Conservation (phyloP, 208 protist genomes). For the Leishmania mexicana region DNA sequence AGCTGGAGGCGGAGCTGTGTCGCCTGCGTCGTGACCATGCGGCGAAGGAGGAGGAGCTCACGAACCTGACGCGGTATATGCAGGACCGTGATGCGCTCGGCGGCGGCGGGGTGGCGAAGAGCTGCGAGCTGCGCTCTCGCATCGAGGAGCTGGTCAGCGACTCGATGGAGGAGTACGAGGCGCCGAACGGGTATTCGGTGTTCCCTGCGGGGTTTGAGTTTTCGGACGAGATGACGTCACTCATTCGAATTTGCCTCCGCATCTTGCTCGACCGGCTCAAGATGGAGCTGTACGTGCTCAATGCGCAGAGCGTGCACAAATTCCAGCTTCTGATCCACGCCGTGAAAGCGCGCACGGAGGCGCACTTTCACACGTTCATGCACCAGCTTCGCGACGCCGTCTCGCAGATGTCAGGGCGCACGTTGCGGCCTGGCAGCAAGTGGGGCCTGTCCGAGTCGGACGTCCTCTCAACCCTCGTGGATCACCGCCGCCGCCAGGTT, state of each 20-base stretch:
- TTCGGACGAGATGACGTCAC: slow-evolving; percentile 56
- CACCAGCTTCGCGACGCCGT: slow-evolving; percentile 71
- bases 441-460: slow-evolving; percentile 66
- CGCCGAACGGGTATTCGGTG: slow-evolving; percentile 45
- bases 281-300: slow-evolving; percentile 78
- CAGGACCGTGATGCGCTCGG: slow-evolving; percentile 38
- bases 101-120: slow-evolving; percentile 27
- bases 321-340: slow-evolving; percentile 56
- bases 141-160: slow-evolving; percentile 62
- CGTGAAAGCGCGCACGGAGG: slow-evolving; percentile 66
- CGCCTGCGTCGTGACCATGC: slow-evolving; percentile 37
- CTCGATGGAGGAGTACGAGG: slow-evolving; percentile 38
- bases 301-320: slow-evolving; percentile 68
- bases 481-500: slow-evolving; percentile 65
- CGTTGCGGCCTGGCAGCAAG: slow-evolving; percentile 59
- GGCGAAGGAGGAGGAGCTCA: slow-evolving; percentile 61
- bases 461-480: slow-evolving; percentile 58
- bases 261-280: slow-evolving; percentile 76
- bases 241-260: slow-evolving; percentile 68
- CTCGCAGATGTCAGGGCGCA: slow-evolving; percentile 54
- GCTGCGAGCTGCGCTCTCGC: slow-evolving; percentile 46
- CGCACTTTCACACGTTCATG: slow-evolving; percentile 69
- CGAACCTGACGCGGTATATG: slow-evolving; percentile 42
- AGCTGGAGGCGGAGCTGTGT: slow-evolving; percentile 37
- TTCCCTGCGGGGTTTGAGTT: slow-evolving; percentile 74